Base-by-base conservation (phyloP, 805 yeast species). In the Ogataea nonfermentans region DNA sequence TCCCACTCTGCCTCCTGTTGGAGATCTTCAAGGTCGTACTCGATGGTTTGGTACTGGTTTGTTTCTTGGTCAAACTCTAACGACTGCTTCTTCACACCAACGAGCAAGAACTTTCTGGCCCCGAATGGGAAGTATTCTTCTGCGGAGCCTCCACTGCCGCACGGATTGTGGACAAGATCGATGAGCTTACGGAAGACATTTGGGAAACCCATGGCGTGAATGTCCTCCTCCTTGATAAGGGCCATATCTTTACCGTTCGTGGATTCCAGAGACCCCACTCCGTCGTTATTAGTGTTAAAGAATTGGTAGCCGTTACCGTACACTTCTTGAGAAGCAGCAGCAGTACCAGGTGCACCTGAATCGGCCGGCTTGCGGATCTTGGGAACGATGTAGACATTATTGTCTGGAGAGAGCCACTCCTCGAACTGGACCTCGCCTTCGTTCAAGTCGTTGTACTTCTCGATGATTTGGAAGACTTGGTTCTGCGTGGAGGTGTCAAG, bases 161-260 rank as follows among this genome's bases (percentile, higher is more conserved):
- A 46, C 9, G 29, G 28, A 10, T 27, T 30, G n/a, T 40, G 48
- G n/a, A 34, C 36, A 14, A 40, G 41, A 13, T 39, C 47, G 31
- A 38, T 41, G 9, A 50, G 40, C 30, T 42, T 50, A 10, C 42
- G 16, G 58, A 58, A 61, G 6, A 51, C 41, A 11, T 42, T 30
- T 1, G 66, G 65, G 29, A 59, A 61, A 2, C 63, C 63, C 42
- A 47, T 24, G 3, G 57, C 43, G 3, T 44, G n/a, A 25, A 61
- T 47, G 35, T 57, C 43, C 32, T 52, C 51, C 41, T 61, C 63
- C 32, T 51, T 43, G 9, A 61, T 48, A 17, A 48, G 19, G 8
- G 47, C 32, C 20, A 37, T 30, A 2, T 48, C 35, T 6, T 41
- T 32, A 6, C 47, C 43, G 2, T 32, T 37, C 24, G 38, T 34